Conservation (phyloP, 2,329 filamentous ascomycete species). For the Fusarium sp. region DNA sequence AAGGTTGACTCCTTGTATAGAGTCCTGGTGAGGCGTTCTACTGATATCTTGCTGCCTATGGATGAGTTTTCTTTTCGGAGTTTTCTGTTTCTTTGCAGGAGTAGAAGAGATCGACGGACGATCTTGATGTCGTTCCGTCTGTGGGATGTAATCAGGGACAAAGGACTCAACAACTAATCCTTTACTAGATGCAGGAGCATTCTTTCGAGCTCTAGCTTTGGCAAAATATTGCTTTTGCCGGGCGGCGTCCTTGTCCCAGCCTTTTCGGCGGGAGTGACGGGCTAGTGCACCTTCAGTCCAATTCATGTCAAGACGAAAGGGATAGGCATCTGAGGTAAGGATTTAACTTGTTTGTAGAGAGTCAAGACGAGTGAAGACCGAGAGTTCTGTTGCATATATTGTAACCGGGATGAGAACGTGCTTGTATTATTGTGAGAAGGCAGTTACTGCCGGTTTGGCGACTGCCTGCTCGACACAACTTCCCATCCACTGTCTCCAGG, state of each 20-base stretch:
- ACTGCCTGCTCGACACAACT: background rate
- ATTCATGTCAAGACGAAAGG: slow-evolving; percentile 51
- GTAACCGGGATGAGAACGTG: background rate
- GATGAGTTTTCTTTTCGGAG: slow-evolving; percentile 22
- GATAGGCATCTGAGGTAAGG: background rate
- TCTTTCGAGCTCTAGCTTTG: slow-evolving; percentile 47
- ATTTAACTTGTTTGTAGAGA: background rate
- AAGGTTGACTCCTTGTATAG: background rate
- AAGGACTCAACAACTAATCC: slow-evolving; percentile 30
- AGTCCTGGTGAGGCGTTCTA: too few relatives aligned
- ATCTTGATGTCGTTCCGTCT: background rate
- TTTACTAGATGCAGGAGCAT: slow-evolving; percentile 19
- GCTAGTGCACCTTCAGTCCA: slow-evolving; percentile 56
- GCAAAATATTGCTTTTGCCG: slow-evolving; percentile 56
- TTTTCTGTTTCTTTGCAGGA: slow-evolving; percentile 14
- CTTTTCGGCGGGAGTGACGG: slow-evolving; percentile 51
- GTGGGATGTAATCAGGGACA: slow-evolving; percentile 46
- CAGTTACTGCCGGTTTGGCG: background rate
- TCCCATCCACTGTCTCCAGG: background rate
- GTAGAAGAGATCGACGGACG: background rate
- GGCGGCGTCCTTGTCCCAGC: slow-evolving; percentile 49
- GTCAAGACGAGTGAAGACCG: too few relatives aligned
- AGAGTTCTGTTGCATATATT: background rate
- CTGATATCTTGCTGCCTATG: background rate
- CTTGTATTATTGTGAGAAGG: background rate